Evolutionary conservation across 768 basidiomycete species (phyloP).

Genomic region (Termitomyces sp.): DNA sequence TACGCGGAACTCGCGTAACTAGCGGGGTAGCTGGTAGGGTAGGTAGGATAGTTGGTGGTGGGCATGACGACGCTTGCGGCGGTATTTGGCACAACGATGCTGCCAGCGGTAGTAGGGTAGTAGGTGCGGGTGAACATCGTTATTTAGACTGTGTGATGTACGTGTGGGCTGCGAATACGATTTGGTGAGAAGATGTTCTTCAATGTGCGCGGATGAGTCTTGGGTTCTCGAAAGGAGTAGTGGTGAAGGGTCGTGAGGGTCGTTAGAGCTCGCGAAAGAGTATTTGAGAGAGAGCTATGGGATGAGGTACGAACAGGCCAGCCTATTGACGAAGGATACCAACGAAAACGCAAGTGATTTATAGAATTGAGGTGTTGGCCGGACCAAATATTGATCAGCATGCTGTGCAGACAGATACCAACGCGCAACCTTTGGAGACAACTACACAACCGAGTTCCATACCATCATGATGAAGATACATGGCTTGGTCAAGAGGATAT

Average conservation of each 20-base stretch:
- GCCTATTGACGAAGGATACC: conserved; percentile 18
- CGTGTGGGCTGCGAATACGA: conserved; percentile 1
- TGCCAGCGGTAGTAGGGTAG: conserved; percentile 18
- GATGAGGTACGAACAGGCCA: conserved; percentile 16
- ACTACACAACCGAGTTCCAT: background rate
- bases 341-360: background rate
- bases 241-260: conserved; percentile 14
- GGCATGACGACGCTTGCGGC: conserved; percentile 7
- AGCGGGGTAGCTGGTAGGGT: background rate
- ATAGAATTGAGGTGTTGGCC: background rate
- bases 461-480: background rate
- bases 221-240: background rate
- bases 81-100: conserved; percentile 18
- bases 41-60: background rate
- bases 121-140: conserved; percentile 18
- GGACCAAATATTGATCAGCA: conserved; percentile 10
- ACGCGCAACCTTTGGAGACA: conserved; percentile 5
- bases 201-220: background rate
- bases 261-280: conserved; percentile 18
- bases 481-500: background rate
- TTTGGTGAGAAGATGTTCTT: background rate
- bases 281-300: conserved; percentile 11
- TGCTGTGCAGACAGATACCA: conserved; percentile 8
- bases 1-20: conserved; percentile 7
- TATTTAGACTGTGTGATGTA: background rate